A percentile compares a stretch with the other conserved stretches of the same genome.
phyloP scores from a whole-genome alignment of 1,139 yeast species.

The Lodderomyces margitis region DNA sequence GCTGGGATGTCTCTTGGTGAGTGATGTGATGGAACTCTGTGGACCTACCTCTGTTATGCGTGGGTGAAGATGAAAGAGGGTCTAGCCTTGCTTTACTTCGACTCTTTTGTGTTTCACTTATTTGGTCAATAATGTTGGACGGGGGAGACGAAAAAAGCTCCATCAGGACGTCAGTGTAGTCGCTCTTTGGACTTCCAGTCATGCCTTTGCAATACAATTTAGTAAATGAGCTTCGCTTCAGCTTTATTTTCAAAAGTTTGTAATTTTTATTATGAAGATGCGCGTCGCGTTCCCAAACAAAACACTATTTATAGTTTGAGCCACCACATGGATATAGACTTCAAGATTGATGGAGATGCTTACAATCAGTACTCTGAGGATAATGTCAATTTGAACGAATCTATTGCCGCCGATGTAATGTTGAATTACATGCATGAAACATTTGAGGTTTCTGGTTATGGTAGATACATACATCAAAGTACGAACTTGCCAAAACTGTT shows the following conservation, averaged over 20 bases:
- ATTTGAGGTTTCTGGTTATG: slow-evolving; percentile 6
- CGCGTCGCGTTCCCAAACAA: background rate
- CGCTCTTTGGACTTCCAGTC: slow-evolving; percentile 10
- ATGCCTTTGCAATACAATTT: slow-evolving; percentile 15
- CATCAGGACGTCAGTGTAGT: background rate
- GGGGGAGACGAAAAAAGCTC: slow-evolving; percentile 19
- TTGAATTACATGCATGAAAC: background rate
- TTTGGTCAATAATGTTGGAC: slow-evolving; percentile 1
- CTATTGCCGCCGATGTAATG: slow-evolving; percentile 12
- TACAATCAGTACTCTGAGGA: slow-evolving; percentile 17
- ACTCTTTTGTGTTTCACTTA: background rate
- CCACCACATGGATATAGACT: slow-evolving; percentile 8
- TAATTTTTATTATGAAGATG: background rate
- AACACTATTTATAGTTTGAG: background rate
- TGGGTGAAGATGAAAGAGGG: slow-evolving; percentile 5
- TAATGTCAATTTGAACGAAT: slow-evolving; percentile 15
- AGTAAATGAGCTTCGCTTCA: background rate
- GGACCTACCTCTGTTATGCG: background rate
- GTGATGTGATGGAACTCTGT: slow-evolving; percentile 1
- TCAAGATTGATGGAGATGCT: slow-evolving; percentile 11
- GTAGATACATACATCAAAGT: slow-evolving; percentile 3
- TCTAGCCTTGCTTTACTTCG: slow-evolving; percentile 2
- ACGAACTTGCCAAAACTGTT: slow-evolving; percentile 9
- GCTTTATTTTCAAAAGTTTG: slow-evolving; percentile 1
- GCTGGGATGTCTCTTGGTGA: background rate